Conservation (phyloP, 148 eudicot genomes). For the Oxyria digyna region DNA sequence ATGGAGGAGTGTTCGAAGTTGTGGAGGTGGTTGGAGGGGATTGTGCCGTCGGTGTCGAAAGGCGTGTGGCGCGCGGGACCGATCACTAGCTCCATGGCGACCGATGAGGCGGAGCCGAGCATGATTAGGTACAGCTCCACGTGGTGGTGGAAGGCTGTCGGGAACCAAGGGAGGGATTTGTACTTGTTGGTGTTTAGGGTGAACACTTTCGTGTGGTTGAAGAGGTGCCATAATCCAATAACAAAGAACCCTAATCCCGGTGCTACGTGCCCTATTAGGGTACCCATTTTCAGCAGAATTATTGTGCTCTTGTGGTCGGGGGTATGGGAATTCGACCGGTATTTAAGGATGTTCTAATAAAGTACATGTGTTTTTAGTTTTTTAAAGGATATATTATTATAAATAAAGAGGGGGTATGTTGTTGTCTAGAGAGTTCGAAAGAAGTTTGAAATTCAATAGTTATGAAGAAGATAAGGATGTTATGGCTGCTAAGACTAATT, state of each 20-base stretch:
- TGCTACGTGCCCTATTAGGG: slow-evolving; percentile 55
- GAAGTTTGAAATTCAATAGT: too few relatives aligned
- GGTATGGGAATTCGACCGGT: too few relatives aligned
- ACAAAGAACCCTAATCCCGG: slow-evolving; percentile 60
- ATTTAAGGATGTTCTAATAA: too few relatives aligned
- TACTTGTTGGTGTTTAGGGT: slow-evolving; percentile 29
- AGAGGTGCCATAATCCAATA: slow-evolving; percentile 70
- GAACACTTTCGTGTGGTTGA: slow-evolving; percentile 45
- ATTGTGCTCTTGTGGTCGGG: too few relatives aligned
- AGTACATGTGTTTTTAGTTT: too few relatives aligned
- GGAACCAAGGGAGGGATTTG: slow-evolving; percentile 60
- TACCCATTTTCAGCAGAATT: slow-evolving; percentile 39
- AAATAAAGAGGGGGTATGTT: too few relatives aligned
- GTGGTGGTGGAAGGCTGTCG: slow-evolving; percentile 22
- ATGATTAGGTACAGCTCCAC: slow-evolving; percentile 67
- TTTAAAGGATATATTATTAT: too few relatives aligned
- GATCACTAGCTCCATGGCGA: slow-evolving; percentile 72
- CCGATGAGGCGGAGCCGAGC: slow-evolving; percentile 25
- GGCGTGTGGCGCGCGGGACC: slow-evolving; percentile 68
- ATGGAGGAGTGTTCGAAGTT: slow-evolving; percentile 73
- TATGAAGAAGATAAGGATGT: too few relatives aligned
- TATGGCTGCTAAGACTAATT: too few relatives aligned
- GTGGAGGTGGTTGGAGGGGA: slow-evolving; percentile 82
- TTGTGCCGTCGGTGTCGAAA: slow-evolving; percentile 56
- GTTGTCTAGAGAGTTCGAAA: too few relatives aligned